Conservation (phyloP, 768 basidiomycete species). For the Hygrophoropsis aurantiaca region DNA sequence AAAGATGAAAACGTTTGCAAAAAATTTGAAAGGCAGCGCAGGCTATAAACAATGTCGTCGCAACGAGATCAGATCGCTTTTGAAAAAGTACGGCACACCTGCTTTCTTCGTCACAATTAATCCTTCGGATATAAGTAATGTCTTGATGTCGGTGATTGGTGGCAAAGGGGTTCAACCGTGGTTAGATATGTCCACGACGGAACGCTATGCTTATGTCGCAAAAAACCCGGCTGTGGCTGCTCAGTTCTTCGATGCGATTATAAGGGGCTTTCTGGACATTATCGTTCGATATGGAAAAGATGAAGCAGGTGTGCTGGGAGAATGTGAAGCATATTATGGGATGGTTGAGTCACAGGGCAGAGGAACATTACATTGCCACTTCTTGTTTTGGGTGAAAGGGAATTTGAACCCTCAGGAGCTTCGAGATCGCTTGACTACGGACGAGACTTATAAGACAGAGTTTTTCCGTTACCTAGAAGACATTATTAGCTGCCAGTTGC, state of each 20-base stretch:
- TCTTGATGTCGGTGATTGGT: slow-evolving; percentile 11
- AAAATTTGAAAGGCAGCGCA: slow-evolving; percentile 15
- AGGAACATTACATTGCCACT: slow-evolving; percentile 41
- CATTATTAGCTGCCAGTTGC: too few relatives aligned
- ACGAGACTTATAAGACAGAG: neutral
- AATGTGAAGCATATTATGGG: slow-evolving; percentile 34
- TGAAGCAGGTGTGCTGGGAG: slow-evolving; percentile 31
- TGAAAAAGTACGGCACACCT: slow-evolving; percentile 12
- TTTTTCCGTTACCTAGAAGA: slow-evolving; percentile 4
- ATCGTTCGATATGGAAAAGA: slow-evolving; percentile 10
- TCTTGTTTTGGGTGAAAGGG: slow-evolving; percentile 35
- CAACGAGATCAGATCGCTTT: slow-evolving; percentile 15
- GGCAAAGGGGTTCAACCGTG: slow-evolving; percentile 13
- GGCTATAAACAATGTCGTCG: slow-evolving; percentile 14
- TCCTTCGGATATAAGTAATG: slow-evolving; percentile 18
- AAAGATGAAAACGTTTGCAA: slow-evolving; percentile 3
- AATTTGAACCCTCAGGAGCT: neutral
- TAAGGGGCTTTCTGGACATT: slow-evolving; percentile 15
- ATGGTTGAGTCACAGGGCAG: slow-evolving; percentile 38
- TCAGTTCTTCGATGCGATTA: slow-evolving; percentile 20
- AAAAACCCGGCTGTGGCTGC: slow-evolving; percentile 22
- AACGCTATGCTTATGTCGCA: slow-evolving; percentile 10
- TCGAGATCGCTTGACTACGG: neutral
- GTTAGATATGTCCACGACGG: slow-evolving; percentile 6
- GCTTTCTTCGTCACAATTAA: slow-evolving; percentile 22